A percentile compares a stretch with the other conserved stretches of the same genome.
phyloP scores from a whole-genome alignment of 352 stramenopile species.

The Vaucheria bursata region DNA sequence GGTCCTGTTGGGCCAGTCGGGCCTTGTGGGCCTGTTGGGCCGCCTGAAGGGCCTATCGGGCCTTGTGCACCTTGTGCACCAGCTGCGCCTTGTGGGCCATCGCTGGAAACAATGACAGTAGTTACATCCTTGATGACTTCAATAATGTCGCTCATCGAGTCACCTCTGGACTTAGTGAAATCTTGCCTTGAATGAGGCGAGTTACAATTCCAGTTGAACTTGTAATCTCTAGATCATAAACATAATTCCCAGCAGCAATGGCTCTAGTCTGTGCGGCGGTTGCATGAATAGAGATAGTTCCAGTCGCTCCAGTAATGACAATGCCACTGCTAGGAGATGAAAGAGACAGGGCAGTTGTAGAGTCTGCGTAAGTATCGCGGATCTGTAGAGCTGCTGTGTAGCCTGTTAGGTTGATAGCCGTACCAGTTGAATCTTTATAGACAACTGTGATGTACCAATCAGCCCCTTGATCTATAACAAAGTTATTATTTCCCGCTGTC shows the following conservation, averaged over 20 bases:
- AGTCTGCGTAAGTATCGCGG: constrained; percentile 4
- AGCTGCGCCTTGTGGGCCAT: constrained; percentile 3
- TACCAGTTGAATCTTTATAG: constrained; percentile 8
- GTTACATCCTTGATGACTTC: constrained; percentile 7
- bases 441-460: constrained; percentile 7
- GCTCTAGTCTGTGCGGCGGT: constrained; percentile 3
- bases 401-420: constrained; percentile 4
- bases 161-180: constrained; percentile 6
- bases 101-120: constrained; percentile 6
- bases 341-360: constrained; percentile 5
- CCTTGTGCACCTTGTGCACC: constrained; percentile 4
- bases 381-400: constrained; percentile 6
- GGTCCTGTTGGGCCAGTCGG: constrained; percentile 2
- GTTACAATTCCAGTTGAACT: constrained; percentile 8
- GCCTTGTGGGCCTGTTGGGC: constrained; percentile 2
- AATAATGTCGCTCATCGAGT: constrained; percentile 7
- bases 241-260: constrained; percentile 6
- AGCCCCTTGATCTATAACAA: constrained; percentile 7
- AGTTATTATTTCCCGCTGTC: constrained; percentile 7
- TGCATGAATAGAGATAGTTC: constrained; percentile 8
- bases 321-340: constrained; percentile 5
- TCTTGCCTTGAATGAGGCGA: constrained; percentile 5
- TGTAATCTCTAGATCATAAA: constrained; percentile 9
- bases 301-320: constrained; percentile 5
- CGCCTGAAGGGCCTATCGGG: constrained; percentile 2